These are phyloP conservation scores for Talinum fruticosum DNA, from an alignment of 148 eudicot genomes.

Conservation along the genomic window DNA sequence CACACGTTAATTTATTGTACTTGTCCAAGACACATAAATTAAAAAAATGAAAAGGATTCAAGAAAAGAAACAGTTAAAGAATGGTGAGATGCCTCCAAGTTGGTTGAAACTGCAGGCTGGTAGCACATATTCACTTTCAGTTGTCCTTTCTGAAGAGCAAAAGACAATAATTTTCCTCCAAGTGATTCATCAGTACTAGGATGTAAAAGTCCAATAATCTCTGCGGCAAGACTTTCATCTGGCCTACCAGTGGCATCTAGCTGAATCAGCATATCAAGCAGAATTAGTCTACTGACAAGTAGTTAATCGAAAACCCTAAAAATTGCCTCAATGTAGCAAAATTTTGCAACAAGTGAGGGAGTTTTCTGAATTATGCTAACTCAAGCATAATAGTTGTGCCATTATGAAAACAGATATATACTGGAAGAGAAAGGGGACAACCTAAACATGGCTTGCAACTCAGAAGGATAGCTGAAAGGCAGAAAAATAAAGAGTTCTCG, in stretches of 20 bases:
- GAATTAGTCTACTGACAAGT: not conserved
- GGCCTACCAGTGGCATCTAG: conserved; percentile 94
- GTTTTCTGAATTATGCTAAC: not conserved
- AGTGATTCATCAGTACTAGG: conserved; percentile 53
- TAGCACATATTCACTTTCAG: conserved; percentile 70
- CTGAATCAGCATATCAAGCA: conserved; percentile 45
- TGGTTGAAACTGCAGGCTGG: conserved; percentile 70
- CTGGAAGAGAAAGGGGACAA: not conserved
- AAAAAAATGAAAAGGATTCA: conserved; percentile 4
- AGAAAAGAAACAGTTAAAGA: not conserved
- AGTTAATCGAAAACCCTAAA: not conserved
- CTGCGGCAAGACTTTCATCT: conserved; percentile 85
- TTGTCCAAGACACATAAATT: not conserved
- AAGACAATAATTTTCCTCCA: conserved; percentile 57
- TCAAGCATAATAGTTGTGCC: not conserved
- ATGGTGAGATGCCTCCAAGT: conserved; percentile 58
- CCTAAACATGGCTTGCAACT: not conserved
- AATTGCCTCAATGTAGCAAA: not conserved
- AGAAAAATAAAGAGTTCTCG: too few relatives aligned
- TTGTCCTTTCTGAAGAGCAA: conserved; percentile 94
- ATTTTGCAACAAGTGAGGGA: not conserved
- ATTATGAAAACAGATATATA: not conserved
- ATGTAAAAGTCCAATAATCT: conserved; percentile 59
- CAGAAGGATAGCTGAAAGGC: not conserved
- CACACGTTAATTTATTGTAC: conserved; percentile 7